Percentiles rank a stretch among this genome's conserved stretches.
These are phyloP conservation scores for Hirschioporus abietinus DNA, from an alignment of 768 basidiomycete species.

Conservation along the genomic window DNA sequence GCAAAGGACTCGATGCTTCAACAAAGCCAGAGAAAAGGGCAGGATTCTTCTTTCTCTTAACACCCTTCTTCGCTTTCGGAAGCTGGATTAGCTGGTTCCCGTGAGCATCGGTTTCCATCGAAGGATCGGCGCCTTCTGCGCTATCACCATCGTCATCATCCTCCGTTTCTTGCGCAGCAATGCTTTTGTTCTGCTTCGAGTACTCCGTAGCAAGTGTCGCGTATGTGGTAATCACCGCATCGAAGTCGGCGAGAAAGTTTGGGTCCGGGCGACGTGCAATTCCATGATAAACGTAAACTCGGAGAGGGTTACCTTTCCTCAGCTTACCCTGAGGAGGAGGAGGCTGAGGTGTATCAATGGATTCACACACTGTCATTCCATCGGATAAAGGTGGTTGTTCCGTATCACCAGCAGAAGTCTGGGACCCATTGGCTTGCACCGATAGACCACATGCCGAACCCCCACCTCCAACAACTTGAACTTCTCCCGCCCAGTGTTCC, in stretches of 20 bases:
- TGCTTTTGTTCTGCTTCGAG: conserved; percentile 77
- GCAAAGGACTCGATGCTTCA: conserved; percentile 73
- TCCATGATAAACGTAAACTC: conserved; percentile 95
- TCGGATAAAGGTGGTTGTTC: not conserved
- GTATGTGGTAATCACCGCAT: conserved; percentile 96
- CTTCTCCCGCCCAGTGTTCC: conserved; percentile 93
- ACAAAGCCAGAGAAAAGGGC: conserved; percentile 34
- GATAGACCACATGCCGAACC: conserved; percentile 33
- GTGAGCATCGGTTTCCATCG: conserved; percentile 61
- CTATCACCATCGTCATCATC: conserved; percentile 66
- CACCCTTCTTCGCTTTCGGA: conserved; percentile 55
- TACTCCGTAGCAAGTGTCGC: conserved; percentile 93
- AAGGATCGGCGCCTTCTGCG: conserved; percentile 55
- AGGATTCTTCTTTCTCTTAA: conserved; percentile 57
- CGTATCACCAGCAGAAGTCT: not conserved
- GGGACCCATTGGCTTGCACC: not conserved
- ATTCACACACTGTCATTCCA: conserved; percentile 16
- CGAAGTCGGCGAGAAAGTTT: conserved; percentile 86
- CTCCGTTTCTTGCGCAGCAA: conserved; percentile 52
- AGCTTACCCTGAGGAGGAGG: conserved; percentile 24
- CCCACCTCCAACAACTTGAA: conserved; percentile 75
- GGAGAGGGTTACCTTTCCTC: conserved; percentile 50
- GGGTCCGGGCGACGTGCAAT: conserved; percentile 82
- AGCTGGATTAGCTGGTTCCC: conserved; percentile 57
- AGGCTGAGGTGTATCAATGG: not conserved